phyloP scores from a whole-genome alignment of 306 rosid species.

The Myrica gale region DNA sequence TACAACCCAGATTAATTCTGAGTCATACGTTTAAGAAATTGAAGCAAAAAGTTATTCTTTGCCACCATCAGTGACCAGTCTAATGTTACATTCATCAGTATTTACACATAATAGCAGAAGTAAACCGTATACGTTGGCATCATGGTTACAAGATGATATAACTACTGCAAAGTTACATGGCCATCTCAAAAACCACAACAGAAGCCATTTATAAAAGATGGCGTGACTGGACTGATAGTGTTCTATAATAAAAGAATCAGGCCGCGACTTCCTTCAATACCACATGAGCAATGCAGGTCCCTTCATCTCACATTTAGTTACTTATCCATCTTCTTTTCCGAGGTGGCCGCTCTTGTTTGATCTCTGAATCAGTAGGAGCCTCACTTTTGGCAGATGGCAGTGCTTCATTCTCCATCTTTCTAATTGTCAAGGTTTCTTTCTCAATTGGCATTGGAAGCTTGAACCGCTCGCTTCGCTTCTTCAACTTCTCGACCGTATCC shows the following conservation, averaged over 20 bases:
- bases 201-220: constrained; percentile 25
- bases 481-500: constrained; percentile 95
- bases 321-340: constrained; percentile 96
- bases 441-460: constrained; percentile 96
- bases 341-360: constrained; percentile 92
- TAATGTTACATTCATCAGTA: constrained; percentile 70
- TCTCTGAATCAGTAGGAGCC: constrained; percentile 58
- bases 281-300: constrained; percentile 18
- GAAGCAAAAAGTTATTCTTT: constrained; percentile 34
- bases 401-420: constrained; percentile 75
- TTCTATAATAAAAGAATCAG: constrained; percentile 28
- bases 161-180: constrained; percentile 40
- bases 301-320: constrained; percentile 35
- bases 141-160: constrained; percentile 52
- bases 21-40: constrained; percentile 31
- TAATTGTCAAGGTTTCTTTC: constrained; percentile 60
- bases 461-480: constrained; percentile 98
- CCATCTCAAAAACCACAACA: constrained; percentile 41
- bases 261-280: constrained; percentile 31
- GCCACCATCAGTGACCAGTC: constrained; percentile 58
- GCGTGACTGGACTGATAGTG: constrained; percentile 31
- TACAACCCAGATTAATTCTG: constrained; percentile 38
- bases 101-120: constrained; percentile 47
- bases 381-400: constrained; percentile 63
- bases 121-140: constrained; percentile 36